A percentile compares a stretch with the other conserved stretches of the same genome.
Evolutionary conservation across 805 yeast genomes (phyloP).

Genomic region (Yamadazyma kitorensis): DNA sequence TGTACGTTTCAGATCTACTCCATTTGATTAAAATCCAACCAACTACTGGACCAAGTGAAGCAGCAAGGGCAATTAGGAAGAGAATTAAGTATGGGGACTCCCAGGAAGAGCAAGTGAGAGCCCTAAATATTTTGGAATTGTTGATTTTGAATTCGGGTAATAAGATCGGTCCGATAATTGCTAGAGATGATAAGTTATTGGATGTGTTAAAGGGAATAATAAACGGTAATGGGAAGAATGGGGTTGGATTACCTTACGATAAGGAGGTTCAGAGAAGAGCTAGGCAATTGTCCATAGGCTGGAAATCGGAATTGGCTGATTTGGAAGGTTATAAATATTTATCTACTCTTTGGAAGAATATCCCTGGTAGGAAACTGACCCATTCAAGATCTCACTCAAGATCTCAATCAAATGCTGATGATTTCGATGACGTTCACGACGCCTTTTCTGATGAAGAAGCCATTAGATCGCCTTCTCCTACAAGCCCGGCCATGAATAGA

Average conservation of each 20-base stretch:
- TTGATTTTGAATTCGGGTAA: slow-evolving; percentile 43
- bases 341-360: slow-evolving; percentile 42
- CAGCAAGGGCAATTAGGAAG: slow-evolving; percentile 89
- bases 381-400: slow-evolving; percentile 6
- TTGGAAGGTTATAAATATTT: slow-evolving; percentile 48
- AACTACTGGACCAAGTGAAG: slow-evolving; percentile 53
- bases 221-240: slow-evolving; percentile 33
- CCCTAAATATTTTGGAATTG: slow-evolving; percentile 46
- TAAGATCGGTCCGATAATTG: slow-evolving; percentile 42
- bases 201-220: slow-evolving; percentile 59
- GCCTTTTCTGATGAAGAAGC: slow-evolving; percentile 9
- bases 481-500: slow-evolving; percentile 13
- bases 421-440: slow-evolving; percentile 4
- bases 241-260: slow-evolving; percentile 35
- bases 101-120: slow-evolving; percentile 58
- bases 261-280: slow-evolving; percentile 46
- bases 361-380: slow-evolving; percentile 33
- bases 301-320: slow-evolving; percentile 61
- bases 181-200: slow-evolving; percentile 64
- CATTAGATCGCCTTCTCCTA: slow-evolving; percentile 12
- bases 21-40: slow-evolving; percentile 46
- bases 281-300: slow-evolving; percentile 53
- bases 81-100: slow-evolving; percentile 78
- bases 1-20: slow-evolving; percentile 55
- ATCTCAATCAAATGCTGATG: background rate